Percentiles rank a stretch among this genome's conserved stretches.
These are phyloP conservation scores for Cladophialophora yegresii DNA, from an alignment of 2,329 filamentous ascomycete species.

Conservation along the genomic window DNA sequence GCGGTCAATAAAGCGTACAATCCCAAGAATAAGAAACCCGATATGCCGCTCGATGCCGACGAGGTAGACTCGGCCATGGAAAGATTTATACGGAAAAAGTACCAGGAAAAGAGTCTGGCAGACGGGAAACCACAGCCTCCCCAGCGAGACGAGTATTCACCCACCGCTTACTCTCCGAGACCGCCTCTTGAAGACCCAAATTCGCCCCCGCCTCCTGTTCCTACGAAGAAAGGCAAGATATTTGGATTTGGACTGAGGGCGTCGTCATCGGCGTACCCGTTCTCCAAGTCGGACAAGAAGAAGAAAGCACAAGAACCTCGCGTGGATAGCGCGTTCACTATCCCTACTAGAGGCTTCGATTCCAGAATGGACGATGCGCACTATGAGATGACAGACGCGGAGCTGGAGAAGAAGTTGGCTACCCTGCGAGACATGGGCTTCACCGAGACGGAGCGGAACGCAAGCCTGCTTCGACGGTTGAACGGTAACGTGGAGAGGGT, in stretches of 20 bases:
- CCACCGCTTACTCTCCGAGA: conserved; percentile 58
- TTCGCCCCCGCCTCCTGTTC: conserved; percentile 55
- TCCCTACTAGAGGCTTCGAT: conserved; percentile 33
- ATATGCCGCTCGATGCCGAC: conserved; percentile 85
- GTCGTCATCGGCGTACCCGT: conserved; percentile 69
- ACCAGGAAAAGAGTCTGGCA: conserved; percentile 66
- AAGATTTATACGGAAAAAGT: conserved; percentile 91
- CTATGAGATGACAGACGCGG: conserved; percentile 41
- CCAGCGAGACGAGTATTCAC: conserved; percentile 40
- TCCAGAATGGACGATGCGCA: conserved; percentile 30
- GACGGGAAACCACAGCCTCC: conserved; percentile 49
- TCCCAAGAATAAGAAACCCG: conserved; percentile 75
- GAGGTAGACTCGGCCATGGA: conserved; percentile 95
- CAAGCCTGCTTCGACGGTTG: conserved; percentile 76
- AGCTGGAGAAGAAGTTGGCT: conserved; percentile 72
- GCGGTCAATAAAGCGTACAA: conserved; percentile 89
- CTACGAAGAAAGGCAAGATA: conserved; percentile 59
- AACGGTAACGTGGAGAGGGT: conserved; percentile 83
- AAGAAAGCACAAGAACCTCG: conserved; percentile 40
- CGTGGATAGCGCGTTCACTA: conserved; percentile 34
- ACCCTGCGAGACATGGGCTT: conserved; percentile 91
- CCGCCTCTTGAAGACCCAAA: conserved; percentile 52
- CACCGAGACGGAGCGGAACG: conserved; percentile 76
- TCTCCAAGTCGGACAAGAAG: conserved; percentile 51
- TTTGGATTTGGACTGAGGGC: conserved; percentile 68